Percentiles rank a stretch among this genome's conserved stretches.
Evolutionary conservation across 2,329 filamentous ascomycete species (phyloP).

Genomic region (Colletotrichum euphorbiae): DNA sequence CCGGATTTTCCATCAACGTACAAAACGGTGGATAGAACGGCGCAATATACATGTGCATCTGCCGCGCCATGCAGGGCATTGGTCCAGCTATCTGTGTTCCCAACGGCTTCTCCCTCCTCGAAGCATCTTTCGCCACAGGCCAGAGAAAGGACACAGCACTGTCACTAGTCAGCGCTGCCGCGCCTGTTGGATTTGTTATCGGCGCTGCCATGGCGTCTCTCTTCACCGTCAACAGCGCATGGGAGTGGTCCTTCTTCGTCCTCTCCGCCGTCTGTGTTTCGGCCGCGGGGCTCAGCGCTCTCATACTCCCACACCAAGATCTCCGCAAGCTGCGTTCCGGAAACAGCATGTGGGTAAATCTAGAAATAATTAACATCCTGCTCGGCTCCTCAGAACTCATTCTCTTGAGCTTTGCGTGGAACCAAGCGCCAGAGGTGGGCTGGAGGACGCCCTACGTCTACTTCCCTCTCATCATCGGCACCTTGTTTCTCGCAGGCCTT

Average conservation of each 20-base stretch:
- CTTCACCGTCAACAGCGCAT: conserved; percentile 40
- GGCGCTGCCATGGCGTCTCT: conserved; percentile 46
- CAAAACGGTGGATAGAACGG: conserved; percentile 45
- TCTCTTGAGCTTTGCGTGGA: conserved; percentile 64
- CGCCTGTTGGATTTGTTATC: conserved; percentile 47
- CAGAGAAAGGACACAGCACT: conserved; percentile 51
- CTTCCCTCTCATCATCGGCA: conserved; percentile 50
- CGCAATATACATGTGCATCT: conserved; percentile 57
- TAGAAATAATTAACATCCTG: conserved; percentile 50
- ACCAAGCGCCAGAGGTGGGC: conserved; percentile 57
- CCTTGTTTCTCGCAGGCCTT: conserved; percentile 46
- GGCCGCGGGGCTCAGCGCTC: conserved; percentile 33
- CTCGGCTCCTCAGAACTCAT: conserved; percentile 55
- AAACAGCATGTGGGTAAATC: conserved; percentile 45
- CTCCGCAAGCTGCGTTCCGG: neutral
- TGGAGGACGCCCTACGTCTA: conserved; percentile 58
- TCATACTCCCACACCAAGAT: conserved; percentile 25
- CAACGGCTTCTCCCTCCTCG: conserved; percentile 67
- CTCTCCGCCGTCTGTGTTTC: conserved; percentile 14
- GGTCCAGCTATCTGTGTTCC: conserved; percentile 67
- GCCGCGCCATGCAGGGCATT: conserved; percentile 63
- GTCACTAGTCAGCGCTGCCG: conserved; percentile 50
- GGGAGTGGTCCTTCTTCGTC: conserved; percentile 24
- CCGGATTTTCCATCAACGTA: conserved; percentile 53
- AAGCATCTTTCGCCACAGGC: conserved; percentile 59